A percentile compares a stretch with the other conserved stretches of the same genome.
phyloP scores from a whole-genome alignment of 768 basidiomycete species.

The Leccinum aurantiacum region DNA sequence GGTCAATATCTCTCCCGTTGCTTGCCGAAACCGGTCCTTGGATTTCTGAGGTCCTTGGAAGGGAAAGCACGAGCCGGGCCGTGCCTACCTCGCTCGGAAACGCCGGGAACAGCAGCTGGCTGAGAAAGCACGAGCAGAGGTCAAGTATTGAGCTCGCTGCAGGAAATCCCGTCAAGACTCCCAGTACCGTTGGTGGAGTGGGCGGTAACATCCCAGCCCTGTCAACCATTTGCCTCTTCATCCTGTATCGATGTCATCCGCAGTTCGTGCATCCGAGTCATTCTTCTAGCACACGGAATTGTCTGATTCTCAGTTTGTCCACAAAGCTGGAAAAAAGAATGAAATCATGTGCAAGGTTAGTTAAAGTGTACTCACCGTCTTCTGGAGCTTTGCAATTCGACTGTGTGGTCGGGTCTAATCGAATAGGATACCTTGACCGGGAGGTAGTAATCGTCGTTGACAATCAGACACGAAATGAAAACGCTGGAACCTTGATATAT shows the following conservation, averaged over 20 bases:
- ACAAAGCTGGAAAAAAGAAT: neutral
- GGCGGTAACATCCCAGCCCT: neutral
- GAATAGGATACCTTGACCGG: neutral
- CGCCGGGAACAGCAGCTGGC: conserved; percentile 33
- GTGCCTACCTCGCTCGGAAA: conserved; percentile 63
- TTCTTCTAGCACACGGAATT: neutral
- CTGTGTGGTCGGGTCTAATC: neutral
- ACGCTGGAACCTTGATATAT: too few species aligned
- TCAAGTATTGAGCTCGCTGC: conserved; percentile 8
- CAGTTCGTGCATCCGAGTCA: neutral
- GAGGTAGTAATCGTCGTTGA: neutral
- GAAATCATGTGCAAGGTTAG: neutral
- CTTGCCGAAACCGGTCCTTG: too few species aligned
- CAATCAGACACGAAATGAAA: too few species aligned
- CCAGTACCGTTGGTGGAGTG: too few species aligned
- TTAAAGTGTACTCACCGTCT: neutral
- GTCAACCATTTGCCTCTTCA: neutral
- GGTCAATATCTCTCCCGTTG: too few species aligned
- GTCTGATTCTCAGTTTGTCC: neutral
- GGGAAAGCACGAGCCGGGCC: conserved; percentile 68
- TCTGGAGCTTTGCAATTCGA: neutral
- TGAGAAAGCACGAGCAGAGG: conserved; percentile 11
- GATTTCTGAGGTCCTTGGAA: too few species aligned
- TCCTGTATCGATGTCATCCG: neutral
- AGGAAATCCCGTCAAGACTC: neutral